Evolutionary conservation across 306 rosid species (phyloP).

Genomic region (Hippophae gyantsensis): DNA sequence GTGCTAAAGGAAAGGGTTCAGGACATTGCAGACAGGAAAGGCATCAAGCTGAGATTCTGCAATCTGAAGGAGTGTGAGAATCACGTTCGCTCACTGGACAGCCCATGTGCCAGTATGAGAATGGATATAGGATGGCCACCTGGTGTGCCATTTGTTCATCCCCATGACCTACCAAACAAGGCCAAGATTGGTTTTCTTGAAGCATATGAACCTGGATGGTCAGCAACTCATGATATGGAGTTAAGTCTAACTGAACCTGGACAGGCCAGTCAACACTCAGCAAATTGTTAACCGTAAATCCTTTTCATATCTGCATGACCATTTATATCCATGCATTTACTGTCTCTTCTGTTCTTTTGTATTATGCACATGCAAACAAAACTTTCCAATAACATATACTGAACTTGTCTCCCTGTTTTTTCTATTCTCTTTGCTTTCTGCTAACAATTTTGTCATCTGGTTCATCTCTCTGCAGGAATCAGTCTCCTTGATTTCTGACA

Average conservation of each 20-base stretch:
- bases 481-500: slow-evolving; percentile 26
- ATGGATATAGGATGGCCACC: slow-evolving; percentile 94
- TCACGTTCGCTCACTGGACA: slow-evolving; percentile 63
- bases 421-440: slow-evolving; percentile 9
- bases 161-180: slow-evolving; percentile 94
- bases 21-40: slow-evolving; percentile 95
- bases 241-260: slow-evolving; percentile 58
- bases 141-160: slow-evolving; percentile 97
- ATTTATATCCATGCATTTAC: slow-evolving; percentile 5
- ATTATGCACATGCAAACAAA: background rate
- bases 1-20: slow-evolving; percentile 95
- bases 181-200: slow-evolving; percentile 96
- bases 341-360: slow-evolving; percentile 1
- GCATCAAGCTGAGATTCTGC: slow-evolving; percentile 94
- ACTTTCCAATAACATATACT: background rate
- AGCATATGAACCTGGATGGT: slow-evolving; percentile 99
- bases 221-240: slow-evolving; percentile 71
- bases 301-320: slow-evolving; percentile 26
- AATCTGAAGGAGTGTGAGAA: slow-evolving; percentile 91
- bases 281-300: slow-evolving; percentile 50
- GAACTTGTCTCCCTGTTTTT: background rate
- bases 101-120: slow-evolving; percentile 89
- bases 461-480: slow-evolving; percentile 44
- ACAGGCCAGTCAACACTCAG: slow-evolving; percentile 70
- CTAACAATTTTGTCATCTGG: slow-evolving; percentile 8